Conservation (phyloP, 2,329 filamentous ascomycete species). For the Cladophialophora carrionii region DNA sequence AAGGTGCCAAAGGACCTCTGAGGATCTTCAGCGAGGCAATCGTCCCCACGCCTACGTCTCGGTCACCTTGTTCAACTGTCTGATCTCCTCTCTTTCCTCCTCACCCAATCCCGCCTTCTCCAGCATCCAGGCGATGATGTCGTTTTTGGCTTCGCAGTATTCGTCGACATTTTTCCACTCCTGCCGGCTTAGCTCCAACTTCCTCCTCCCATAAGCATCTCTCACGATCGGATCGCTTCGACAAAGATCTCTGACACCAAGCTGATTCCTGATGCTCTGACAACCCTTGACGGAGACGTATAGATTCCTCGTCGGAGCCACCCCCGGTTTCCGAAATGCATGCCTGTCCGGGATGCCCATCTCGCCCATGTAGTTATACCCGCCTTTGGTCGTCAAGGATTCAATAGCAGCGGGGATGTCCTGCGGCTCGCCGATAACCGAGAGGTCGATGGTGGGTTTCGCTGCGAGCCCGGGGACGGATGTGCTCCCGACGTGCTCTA, state of each 20-base stretch:
- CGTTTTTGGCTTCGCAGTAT: slow-evolving; percentile 36
- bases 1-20: not conserved
- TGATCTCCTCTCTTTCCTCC: slow-evolving; percentile 28
- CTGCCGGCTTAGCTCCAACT: slow-evolving; percentile 24
- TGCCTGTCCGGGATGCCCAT: slow-evolving; percentile 45
- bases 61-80: slow-evolving; percentile 19
- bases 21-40: not conserved
- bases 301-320: slow-evolving; percentile 41
- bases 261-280: slow-evolving; percentile 45
- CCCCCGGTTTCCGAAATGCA: slow-evolving; percentile 42
- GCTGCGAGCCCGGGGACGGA: slow-evolving; percentile 44
- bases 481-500: slow-evolving; percentile 47
- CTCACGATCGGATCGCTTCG: slow-evolving; percentile 41
- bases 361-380: slow-evolving; percentile 46
- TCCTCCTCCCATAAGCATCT: slow-evolving; percentile 35
- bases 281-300: slow-evolving; percentile 46
- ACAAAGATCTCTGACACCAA: slow-evolving; percentile 45
- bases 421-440: slow-evolving; percentile 41
- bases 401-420: slow-evolving; percentile 40
- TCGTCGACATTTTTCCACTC: slow-evolving; percentile 33
- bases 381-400: slow-evolving; percentile 41
- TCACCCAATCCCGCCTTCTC: slow-evolving; percentile 26
- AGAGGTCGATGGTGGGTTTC: slow-evolving; percentile 47
- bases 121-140: slow-evolving; percentile 30
- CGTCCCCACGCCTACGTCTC: not conserved